A percentile compares a stretch with the other conserved stretches of the same genome.
phyloP scores from a whole-genome alignment of 1,284 basidiomycete genomes.

The Ganoderma sinense region DNA sequence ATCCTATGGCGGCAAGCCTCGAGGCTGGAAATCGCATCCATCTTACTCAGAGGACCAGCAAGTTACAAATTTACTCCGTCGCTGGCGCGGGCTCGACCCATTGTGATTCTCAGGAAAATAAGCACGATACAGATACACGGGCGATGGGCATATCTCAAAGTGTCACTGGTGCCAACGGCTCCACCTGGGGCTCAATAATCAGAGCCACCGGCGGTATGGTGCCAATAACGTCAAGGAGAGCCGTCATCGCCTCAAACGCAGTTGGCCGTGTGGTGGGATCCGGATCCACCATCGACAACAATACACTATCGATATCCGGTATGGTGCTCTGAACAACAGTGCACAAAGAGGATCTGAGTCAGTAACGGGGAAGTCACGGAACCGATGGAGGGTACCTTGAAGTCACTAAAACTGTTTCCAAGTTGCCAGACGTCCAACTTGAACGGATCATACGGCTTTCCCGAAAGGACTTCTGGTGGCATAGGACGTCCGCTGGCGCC shows the following conservation, averaged over 20 bases:
- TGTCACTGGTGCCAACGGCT: background rate
- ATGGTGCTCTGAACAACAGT: conserved; percentile 4
- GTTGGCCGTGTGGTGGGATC: background rate
- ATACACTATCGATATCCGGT: conserved; percentile 3
- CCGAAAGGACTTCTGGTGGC: conserved; percentile 27
- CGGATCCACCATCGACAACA: background rate
- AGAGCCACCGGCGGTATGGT: background rate
- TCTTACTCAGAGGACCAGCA: background rate
- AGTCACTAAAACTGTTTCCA: conserved; percentile 3
- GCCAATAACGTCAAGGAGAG: background rate
- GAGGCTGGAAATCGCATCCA: background rate
- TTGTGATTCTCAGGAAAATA: no score
- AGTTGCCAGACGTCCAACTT: conserved; percentile 23
- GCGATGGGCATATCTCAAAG: background rate
- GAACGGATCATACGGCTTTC: conserved; percentile 27
- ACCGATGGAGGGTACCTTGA: conserved; percentile 5
- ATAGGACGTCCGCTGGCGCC: conserved; percentile 20
- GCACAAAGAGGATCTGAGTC: no score
- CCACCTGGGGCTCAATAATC: background rate
- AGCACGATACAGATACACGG: background rate
- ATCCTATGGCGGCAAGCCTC: background rate
- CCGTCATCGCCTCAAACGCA: background rate
- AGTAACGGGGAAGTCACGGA: background rate
- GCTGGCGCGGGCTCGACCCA: no score
- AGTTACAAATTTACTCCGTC: no score